Evolutionary conservation across 2,329 filamentous ascomycete genomes (phyloP).

Genomic region (Claviceps paspali): DNA sequence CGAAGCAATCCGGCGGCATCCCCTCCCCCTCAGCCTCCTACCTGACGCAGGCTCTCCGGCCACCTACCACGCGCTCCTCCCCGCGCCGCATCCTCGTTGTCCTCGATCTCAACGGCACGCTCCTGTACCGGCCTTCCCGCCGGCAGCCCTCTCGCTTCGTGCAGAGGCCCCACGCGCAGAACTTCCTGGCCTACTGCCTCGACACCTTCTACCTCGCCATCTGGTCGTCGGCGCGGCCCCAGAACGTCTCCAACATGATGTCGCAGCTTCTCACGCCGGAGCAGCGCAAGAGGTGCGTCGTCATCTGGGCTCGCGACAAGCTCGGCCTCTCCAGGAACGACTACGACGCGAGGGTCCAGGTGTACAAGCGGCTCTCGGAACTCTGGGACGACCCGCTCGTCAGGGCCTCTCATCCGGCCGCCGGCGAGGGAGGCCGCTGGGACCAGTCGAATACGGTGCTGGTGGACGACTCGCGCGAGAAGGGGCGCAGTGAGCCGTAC

Average conservation of each 20-base stretch:
- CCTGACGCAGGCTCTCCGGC: constrained; percentile 33
- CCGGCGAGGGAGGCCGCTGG: constrained; percentile 36
- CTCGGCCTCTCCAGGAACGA: constrained; percentile 51
- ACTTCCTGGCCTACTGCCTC: constrained; percentile 62
- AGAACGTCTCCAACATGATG: constrained; percentile 59
- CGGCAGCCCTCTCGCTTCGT: constrained; percentile 36
- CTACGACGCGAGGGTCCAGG: constrained; percentile 59
- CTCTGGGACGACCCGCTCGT: constrained; percentile 49
- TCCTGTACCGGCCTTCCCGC: constrained; percentile 54
- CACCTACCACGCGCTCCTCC: constrained; percentile 23
- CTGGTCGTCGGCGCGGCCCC: constrained; percentile 72
- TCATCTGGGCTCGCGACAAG: constrained; percentile 63
- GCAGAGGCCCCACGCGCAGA: constrained; percentile 48
- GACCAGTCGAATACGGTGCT: constrained; percentile 77
- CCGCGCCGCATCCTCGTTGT: constrained; percentile 62
- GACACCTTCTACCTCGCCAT: constrained; percentile 65
- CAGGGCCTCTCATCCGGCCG: constrained; percentile 27
- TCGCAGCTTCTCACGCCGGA: constrained; percentile 42
- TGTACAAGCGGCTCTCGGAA: constrained; percentile 69
- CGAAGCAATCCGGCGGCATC: constrained; percentile 38
- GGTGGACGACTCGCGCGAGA: constrained; percentile 71
- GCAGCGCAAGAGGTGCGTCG: constrained; percentile 42
- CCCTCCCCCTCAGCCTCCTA: constrained; percentile 49
- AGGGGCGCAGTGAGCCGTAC: constrained; percentile 67
- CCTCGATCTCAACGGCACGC: constrained; percentile 85